A percentile compares a stretch with the other conserved stretches of the same genome.
Evolutionary conservation across 108 stramenopile genomes (phyloP).

Genomic region (Craspedostauros australis): DNA sequence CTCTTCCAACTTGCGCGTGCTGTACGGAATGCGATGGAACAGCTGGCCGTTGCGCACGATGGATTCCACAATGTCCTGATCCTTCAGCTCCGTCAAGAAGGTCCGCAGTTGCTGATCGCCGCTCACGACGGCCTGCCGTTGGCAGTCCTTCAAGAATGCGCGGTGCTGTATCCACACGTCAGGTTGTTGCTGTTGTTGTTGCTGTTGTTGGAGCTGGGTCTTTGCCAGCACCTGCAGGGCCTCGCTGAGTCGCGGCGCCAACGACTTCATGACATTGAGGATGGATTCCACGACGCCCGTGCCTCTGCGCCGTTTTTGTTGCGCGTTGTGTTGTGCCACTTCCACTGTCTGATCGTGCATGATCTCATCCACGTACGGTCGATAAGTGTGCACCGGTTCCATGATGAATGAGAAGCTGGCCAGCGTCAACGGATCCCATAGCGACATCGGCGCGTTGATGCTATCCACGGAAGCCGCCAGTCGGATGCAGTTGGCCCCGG

Average conservation of each 20-base stretch:
- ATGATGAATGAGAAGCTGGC: conserved; percentile 45
- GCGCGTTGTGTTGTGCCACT: too few relatives aligned
- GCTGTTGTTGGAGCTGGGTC: conserved; percentile 28
- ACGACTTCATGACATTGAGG: conserved; percentile 27
- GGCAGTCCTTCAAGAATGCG: conserved; percentile 42
- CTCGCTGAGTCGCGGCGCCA: conserved; percentile 60
- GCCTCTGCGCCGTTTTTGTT: conserved; percentile 2
- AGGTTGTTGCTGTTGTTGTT: not conserved
- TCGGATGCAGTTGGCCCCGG: conserved; percentile 41
- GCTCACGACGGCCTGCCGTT: conserved; percentile 30
- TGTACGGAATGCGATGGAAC: conserved; percentile 28
- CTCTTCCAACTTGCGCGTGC: conserved; percentile 7
- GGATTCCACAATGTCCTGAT: conserved; percentile 43
- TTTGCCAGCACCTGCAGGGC: conserved; percentile 51
- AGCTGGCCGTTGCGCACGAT: conserved; percentile 10
- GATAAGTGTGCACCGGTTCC: conserved; percentile 53
- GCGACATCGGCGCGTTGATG: conserved; percentile 46
- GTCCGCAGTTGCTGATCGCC: conserved; percentile 34
- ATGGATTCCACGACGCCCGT: conserved; percentile 14
- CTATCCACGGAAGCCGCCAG: conserved; percentile 71
- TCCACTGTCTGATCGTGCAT: conserved; percentile 2
- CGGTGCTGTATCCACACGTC: conserved; percentile 24
- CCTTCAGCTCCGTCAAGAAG: conserved; percentile 48
- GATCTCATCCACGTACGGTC: conserved; percentile 64
- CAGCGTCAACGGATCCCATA: conserved; percentile 38